These are phyloP conservation scores for Sporothrix dimorphospora DNA, from an alignment of 2,329 filamentous ascomycete species.

Conservation along the genomic window DNA sequence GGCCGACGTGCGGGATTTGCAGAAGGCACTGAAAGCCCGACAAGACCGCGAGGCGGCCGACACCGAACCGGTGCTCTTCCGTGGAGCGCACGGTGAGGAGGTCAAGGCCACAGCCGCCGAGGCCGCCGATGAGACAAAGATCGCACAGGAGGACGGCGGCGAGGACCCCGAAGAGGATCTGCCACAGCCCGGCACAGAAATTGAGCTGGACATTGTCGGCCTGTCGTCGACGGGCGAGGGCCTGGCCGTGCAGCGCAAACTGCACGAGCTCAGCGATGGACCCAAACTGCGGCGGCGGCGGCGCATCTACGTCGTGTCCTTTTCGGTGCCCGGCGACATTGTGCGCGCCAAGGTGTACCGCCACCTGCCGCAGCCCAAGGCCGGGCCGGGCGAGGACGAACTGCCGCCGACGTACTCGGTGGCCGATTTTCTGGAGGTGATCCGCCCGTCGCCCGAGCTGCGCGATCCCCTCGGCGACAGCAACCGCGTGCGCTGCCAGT, in stretches of 20 bases:
- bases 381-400: not conserved
- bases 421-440: constrained; percentile 80
- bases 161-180: constrained; percentile 43
- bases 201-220: constrained; percentile 78
- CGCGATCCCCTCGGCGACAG: constrained; percentile 69
- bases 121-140: constrained; percentile 15
- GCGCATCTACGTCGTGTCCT: constrained; percentile 83
- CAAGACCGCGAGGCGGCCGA: constrained; percentile 38
- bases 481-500: constrained; percentile 74
- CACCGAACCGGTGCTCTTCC: constrained; percentile 28
- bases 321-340: constrained; percentile 81
- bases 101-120: constrained; percentile 11
- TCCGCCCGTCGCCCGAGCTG: constrained; percentile 61
- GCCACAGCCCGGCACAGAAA: constrained; percentile 71
- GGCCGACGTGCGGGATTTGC: constrained; percentile 62
- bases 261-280: constrained; percentile 41
- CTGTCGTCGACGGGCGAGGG: constrained; percentile 93
- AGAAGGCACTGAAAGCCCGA: constrained; percentile 47
- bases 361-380: constrained; percentile 58
- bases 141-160: constrained; percentile 30
- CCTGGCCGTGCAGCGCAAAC: constrained; percentile 64
- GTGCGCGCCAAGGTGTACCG: constrained; percentile 78
- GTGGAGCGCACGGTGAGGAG: constrained; percentile 29
- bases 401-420: constrained; percentile 64
- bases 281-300: constrained; percentile 44